Base-by-base conservation (phyloP, 176 grass and related monocot species). In the Zoysia japonica region DNA sequence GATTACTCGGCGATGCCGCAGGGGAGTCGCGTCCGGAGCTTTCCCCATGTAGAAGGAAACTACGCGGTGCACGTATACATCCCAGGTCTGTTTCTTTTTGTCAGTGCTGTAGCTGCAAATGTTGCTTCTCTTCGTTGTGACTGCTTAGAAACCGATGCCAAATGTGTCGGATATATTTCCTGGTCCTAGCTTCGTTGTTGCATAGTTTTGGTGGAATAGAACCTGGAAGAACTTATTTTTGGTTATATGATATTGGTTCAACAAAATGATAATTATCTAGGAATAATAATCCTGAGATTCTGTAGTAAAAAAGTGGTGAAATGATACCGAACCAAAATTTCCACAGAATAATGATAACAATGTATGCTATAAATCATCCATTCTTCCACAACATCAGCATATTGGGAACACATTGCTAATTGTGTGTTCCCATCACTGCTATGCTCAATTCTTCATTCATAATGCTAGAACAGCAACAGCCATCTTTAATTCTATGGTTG, bases 21-120 rank as follows among this genome's bases (percentile, higher is more conserved):
- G 76, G 89, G 92, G 56, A 89, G 59, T 77, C 88, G 92, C 74
- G 82, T 89, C 76, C 91, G 95, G 80, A 94, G 82, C n/a, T 98
- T 98, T 81, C 95, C 90, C 0, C 95, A 94, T 76, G 83, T 89
- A 13, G 90, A 94, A 82, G 95, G 95, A 67, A 93, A 84, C 53
- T 94, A 93, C 70, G 85, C 92, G 20, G 81, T 98, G 37, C 95
- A 98, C 85, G 79, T 94, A 63, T 98, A 87, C 78, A 84, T 98
- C 67, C 95, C 90, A 61, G 88, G 95, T 98, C 20, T 60, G 78
- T 61, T 52, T 36, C 46, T 47, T 76, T 71, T 12, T 11, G 10
- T 65, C 36, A 12, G 42, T 81, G 60, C 5, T 44, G 38, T 71
- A 5, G 57, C 48, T 67, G 15, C 40, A 59, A 46, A 15, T 47